Evolutionary conservation across 306 rosid species (phyloP), one percentile per base, ranked within the genome.

Genomic region (Vigna angularis): DNA sequence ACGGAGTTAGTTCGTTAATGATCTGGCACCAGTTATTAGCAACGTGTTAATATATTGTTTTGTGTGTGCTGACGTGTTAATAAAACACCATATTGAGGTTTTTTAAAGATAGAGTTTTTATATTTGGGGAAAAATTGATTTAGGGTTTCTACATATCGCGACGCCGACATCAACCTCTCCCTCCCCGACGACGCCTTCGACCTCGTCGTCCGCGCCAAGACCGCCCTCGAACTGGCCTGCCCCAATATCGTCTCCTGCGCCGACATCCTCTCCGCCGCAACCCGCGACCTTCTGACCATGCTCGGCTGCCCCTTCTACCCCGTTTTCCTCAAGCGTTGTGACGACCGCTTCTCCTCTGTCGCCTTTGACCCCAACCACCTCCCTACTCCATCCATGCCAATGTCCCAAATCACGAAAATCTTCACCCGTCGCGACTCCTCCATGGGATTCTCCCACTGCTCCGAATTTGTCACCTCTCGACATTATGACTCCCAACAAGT

Each of bases 401-500:
- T 94, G n/a, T 32, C 91, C 0, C 79, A 84, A 28, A 86, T 94
- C 53, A 59, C 77, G 26, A 8, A 53, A 5, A 61, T 91, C 69
- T 93, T 93, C 76, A 73, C 81, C 15, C 68, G 79, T 7, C 75
- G 89, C 3, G 97, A 97, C 1, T 91, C 91, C 65, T 76, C 98
- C 14, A 83, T 93, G 1, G 98, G 98, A 2, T 89, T 93, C 81
- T 77, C 98, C 2, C 97, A 94, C 22, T 94, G 97, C 48, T 80
- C 52, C 1, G 91, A 94, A 50, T 81, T 94, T 44, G 72, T 67
- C 55, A 82, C 18, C 13, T 62, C 9, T 79, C 89, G 97, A 94
- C 36, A 58, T 94, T 0, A 92, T 94, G 96, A 90, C 96, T 2
- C 98, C 98, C 0, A 91, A 86, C 84, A 93, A 93, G 65, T 91